These are phyloP conservation scores for Saksenaea vasiformis DNA, from an alignment of 371 early-diverging fungal species.

Conservation along the genomic window DNA sequence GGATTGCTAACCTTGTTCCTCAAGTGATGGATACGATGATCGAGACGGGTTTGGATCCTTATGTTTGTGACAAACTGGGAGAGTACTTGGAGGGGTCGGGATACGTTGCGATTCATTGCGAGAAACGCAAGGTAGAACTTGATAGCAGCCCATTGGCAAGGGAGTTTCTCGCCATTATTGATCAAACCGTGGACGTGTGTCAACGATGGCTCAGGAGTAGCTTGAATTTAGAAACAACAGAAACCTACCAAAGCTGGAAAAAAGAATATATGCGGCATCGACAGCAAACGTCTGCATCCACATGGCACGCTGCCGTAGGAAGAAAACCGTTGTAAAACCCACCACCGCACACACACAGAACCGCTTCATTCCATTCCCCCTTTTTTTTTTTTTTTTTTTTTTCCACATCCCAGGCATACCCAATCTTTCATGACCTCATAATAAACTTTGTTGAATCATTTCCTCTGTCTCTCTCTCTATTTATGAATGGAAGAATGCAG, in stretches of 20 bases:
- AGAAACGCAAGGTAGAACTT: not conserved
- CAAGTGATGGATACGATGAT: not conserved
- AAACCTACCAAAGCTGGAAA: not conserved
- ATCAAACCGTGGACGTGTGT: not conserved
- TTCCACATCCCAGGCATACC: too few relatives aligned
- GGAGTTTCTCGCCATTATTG: slow-evolving; percentile 4
- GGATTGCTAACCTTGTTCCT: not conserved
- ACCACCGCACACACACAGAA: too few relatives aligned
- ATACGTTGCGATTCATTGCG: not conserved
- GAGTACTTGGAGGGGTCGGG: not conserved
- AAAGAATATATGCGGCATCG: not conserved
- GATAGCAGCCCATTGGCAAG: not conserved
- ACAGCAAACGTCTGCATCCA: not conserved
- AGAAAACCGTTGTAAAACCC: not conserved
- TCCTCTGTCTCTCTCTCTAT: too few relatives aligned
- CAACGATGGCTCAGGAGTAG: not conserved
- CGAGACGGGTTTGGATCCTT: not conserved
- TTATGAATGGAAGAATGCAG: too few relatives aligned
- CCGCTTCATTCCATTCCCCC: not conserved
- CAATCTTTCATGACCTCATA: too few relatives aligned
- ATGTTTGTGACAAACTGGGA: not conserved
- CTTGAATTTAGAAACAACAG: not conserved
- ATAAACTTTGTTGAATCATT: too few relatives aligned
- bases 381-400: not conserved
- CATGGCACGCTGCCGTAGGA: slow-evolving; percentile 3